phyloP scores from a whole-genome alignment of 768 basidiomycete species.

The Suillus brevipes region DNA sequence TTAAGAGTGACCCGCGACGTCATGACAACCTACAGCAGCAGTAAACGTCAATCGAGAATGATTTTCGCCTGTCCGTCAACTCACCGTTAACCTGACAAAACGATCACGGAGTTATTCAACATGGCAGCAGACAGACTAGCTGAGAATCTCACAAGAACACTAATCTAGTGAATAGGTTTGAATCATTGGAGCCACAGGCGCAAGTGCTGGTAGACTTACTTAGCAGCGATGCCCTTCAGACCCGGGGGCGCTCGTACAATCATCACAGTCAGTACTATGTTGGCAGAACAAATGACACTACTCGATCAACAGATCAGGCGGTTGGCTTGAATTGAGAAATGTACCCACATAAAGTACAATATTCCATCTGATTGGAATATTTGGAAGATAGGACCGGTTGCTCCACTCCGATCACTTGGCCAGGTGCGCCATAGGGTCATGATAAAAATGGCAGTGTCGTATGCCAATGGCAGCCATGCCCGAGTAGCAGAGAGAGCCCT shows the following conservation, averaged over 20 bases:
- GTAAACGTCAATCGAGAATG: background rate
- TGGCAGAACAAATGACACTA: constrained; percentile 48
- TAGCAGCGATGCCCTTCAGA: constrained; percentile 47
- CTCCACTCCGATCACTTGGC: constrained; percentile 36
- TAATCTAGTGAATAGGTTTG: background rate
- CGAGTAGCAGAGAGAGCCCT: background rate
- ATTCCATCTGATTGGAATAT: constrained; percentile 47
- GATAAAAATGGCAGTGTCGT: constrained; percentile 44
- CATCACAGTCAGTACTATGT: constrained; percentile 47
- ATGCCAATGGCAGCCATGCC: constrained; percentile 51
- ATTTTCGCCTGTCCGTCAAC: background rate
- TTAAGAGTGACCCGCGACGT: background rate
- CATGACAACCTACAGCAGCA: background rate
- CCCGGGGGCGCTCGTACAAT: constrained; percentile 45
- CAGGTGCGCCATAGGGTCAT: constrained; percentile 41
- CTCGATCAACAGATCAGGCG: background rate
- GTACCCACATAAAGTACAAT: constrained; percentile 43
- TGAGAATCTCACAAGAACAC: constrained; percentile 4
- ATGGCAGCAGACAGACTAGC: constrained; percentile 27
- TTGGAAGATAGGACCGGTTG: constrained; percentile 36
- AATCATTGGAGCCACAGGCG: background rate
- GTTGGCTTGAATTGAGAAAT: background rate
- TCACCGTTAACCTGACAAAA: constrained; percentile 2
- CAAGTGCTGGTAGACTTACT: constrained; percentile 33
- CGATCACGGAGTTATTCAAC: constrained; percentile 41